Evolutionary conservation across 2,329 filamentous ascomycete species (phyloP), one percentile per base, ranked within the genome.

Genomic region (Sordariomycetes sp.): DNA sequence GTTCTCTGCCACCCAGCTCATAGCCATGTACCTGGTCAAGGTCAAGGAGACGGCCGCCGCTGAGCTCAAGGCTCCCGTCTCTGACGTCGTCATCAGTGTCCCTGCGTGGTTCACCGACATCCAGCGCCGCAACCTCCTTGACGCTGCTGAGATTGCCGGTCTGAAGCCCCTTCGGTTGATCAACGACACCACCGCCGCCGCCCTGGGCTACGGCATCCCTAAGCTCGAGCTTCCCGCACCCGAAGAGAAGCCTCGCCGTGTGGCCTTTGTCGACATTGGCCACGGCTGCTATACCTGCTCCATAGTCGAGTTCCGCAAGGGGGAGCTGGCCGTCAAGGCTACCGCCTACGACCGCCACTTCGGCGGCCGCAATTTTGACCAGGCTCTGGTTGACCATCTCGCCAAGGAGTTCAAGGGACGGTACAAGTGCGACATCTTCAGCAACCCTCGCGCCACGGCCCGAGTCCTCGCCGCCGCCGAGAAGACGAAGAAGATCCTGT

Each of bases 401-500:
- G 88, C 87, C 66, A 86, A 89, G 68, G 91, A 97, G 73, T 99
- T 97, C 81, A 89, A 94, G 77, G 89, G 90, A 74, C 96, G 95
- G 74, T 95, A 89, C 84, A 96, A 95, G 81, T 88, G 97, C 65
- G 91, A 97, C 70, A 92, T 99, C 75, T 83, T 85, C 72, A 85
- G 83, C 64, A 94, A 97, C 76, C 82, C 85, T 63, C 96, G 96
- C 77, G 94, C 92, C 59, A 82, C 86, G 72, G 84, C 91, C 64
- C 90, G 94, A 70, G 89, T 95, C 65, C 81, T 88, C 50, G 85
- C 90, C 61, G 90, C 89, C 58, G 90, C 91, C 57, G 94, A 99
- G 81, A 96, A 96, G 81, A 77, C 95, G 69, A 99, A 99, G 86
- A 97, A 97, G 84, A 86, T 97, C 58, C 79, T 99, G 58, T 97